Evolutionary conservation across 73 alveolate genomes (phyloP).

Genomic region (Uronychia setigera): DNA sequence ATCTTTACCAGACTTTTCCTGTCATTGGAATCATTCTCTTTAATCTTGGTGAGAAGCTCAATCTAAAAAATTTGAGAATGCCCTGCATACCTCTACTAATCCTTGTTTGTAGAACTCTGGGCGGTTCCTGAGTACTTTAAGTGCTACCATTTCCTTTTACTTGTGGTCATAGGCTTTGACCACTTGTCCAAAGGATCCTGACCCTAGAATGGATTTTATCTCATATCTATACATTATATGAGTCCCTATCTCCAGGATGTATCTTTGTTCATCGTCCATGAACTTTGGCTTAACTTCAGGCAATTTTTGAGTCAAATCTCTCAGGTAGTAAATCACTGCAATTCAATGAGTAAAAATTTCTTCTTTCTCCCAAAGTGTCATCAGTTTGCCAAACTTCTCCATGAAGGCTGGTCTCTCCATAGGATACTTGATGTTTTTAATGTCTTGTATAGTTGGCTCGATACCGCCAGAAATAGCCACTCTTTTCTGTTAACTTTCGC

Average conservation of each 20-base stretch:
- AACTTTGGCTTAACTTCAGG: neutral
- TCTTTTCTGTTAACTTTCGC: neutral
- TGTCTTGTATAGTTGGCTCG: neutral
- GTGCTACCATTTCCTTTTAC: slow-evolving; percentile 27
- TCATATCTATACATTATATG: slow-evolving; percentile 54
- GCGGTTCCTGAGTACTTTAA: slow-evolving; percentile 33
- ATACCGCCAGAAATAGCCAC: too few species aligned
- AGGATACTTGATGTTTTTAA: neutral
- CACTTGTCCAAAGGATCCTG: slow-evolving; percentile 70
- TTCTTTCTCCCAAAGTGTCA: neutral
- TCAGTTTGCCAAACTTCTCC: neutral
- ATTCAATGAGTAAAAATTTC: neutral
- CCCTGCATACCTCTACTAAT: neutral
- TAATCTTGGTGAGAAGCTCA: neutral
- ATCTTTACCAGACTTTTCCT: slow-evolving; percentile 11
- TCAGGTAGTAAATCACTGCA: neutral
- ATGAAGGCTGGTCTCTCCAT: neutral
- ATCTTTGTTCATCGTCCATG: neutral
- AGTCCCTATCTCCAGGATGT: slow-evolving; percentile 20
- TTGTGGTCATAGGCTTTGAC: slow-evolving; percentile 36
- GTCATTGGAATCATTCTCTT: neutral
- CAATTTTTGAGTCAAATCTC: neutral
- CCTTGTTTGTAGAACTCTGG: neutral
- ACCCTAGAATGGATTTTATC: slow-evolving; percentile 36
- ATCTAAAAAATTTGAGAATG: neutral